Evolutionary conservation across 2,329 filamentous ascomycete species (phyloP).

Genomic region (Thielaviopsis punctulata): DNA sequence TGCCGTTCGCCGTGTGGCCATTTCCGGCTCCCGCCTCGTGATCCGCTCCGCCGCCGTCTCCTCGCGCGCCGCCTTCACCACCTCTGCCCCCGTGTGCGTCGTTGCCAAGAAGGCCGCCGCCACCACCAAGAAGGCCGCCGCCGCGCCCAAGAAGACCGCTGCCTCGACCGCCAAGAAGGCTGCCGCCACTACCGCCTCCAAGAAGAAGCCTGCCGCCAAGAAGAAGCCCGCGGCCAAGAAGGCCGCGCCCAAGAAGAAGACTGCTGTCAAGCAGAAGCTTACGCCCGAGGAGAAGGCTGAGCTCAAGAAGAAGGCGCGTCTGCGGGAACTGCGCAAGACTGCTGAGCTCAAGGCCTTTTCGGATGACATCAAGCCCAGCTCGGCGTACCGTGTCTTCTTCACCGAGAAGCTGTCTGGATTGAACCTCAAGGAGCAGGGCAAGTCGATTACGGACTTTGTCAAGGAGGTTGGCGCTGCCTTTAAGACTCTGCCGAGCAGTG

Average conservation of each 20-base stretch:
- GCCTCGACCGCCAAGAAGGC: background rate
- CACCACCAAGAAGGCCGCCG: background rate
- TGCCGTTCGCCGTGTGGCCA: slow-evolving; percentile 5
- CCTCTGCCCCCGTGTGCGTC: background rate
- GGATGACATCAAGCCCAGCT: slow-evolving; percentile 21
- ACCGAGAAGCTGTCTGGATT: slow-evolving; percentile 17
- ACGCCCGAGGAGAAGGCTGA: slow-evolving; percentile 14
- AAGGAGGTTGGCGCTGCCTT: slow-evolving; percentile 19
- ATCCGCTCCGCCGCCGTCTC: slow-evolving; percentile 5
- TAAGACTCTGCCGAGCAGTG: slow-evolving; percentile 23
- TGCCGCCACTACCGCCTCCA: background rate
- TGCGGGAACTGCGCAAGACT: background rate
- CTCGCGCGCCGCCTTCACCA: slow-evolving; percentile 1
- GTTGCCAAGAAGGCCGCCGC: background rate
- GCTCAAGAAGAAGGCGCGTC: slow-evolving; percentile 19
- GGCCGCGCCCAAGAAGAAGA: slow-evolving; percentile 15
- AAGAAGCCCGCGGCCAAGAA: slow-evolving; percentile 17
- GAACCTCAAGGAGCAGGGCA: background rate
- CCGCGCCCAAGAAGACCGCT: background rate
- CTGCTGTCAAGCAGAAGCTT: slow-evolving; percentile 6
- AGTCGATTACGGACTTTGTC: slow-evolving; percentile 15
- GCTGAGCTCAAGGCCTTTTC: slow-evolving; percentile 17
- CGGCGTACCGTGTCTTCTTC: slow-evolving; percentile 23
- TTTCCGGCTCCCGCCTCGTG: slow-evolving; percentile 7
- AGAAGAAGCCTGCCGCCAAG: slow-evolving; percentile 9